These are phyloP conservation scores for Ascochyta lentis DNA, from an alignment of 2,329 filamentous ascomycete species.

Conservation along the genomic window DNA sequence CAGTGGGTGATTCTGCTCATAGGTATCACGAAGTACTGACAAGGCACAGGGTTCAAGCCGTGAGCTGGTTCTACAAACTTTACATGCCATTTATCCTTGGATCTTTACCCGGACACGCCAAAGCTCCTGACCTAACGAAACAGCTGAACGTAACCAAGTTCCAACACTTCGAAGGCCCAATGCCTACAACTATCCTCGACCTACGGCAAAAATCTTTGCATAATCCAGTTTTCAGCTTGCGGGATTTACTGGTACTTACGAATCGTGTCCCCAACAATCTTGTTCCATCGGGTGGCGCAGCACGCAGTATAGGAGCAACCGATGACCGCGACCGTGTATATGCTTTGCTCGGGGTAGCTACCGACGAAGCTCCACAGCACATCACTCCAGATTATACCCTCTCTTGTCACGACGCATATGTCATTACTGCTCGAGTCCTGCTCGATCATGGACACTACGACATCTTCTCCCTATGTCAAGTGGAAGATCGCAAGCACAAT, in stretches of 20 bases:
- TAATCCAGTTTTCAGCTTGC: background rate
- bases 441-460: background rate
- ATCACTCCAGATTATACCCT: slow-evolving; percentile 20
- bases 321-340: slow-evolving; percentile 22
- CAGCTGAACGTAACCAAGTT: background rate
- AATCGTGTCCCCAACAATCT: background rate
- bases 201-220: slow-evolving; percentile 9
- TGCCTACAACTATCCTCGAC: slow-evolving; percentile 11
- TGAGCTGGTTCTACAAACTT: background rate
- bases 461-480: background rate
- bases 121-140: background rate
- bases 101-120: background rate
- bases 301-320: slow-evolving; percentile 10
- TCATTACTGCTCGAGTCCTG: slow-evolving; percentile 13
- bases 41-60: background rate
- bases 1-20: background rate
- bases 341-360: slow-evolving; percentile 19
- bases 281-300: background rate
- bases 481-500: slow-evolving; percentile 12
- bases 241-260: background rate
- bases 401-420: slow-evolving; percentile 14
- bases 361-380: slow-evolving; percentile 10
- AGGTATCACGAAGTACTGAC: background rate
- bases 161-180: background rate
- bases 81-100: background rate